Conservation (phyloP, 2,329 filamentous ascomycete species). For the Zymoseptoria tritici region DNA sequence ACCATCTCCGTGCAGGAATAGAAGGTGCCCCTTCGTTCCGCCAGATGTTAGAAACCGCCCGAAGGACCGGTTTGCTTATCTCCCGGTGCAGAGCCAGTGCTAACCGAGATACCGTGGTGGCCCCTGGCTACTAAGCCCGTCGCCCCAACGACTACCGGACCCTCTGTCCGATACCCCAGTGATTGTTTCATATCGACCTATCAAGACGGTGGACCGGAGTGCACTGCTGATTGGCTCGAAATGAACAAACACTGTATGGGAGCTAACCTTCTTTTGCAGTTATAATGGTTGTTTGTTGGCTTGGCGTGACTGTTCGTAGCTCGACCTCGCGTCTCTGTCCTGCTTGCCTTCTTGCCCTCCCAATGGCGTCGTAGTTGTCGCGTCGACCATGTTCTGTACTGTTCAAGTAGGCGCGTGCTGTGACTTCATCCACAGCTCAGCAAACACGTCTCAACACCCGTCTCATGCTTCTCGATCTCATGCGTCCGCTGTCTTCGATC, state of each 20-base stretch:
- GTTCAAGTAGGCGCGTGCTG: background rate
- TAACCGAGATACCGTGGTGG: background rate
- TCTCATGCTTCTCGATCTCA: background rate
- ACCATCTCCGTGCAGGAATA: background rate
- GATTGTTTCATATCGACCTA: background rate
- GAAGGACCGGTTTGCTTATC: background rate
- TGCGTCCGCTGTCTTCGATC: background rate
- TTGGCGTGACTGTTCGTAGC: background rate
- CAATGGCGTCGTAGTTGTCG: background rate
- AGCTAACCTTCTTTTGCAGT: background rate
- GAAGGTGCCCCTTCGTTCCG: background rate
- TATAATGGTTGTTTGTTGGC: background rate
- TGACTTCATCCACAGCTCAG: background rate
- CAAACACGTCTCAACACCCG: background rate
- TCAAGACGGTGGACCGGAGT: background rate
- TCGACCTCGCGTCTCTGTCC: too few relatives aligned
- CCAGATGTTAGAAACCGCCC: background rate
- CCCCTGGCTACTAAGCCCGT: background rate
- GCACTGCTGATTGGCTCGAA: background rate
- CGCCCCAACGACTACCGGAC: background rate
- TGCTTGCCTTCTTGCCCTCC: background rate
- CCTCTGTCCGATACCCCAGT: background rate
- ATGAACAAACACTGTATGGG: background rate
- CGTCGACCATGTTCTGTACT: background rate
- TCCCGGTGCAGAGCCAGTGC: background rate